Conservation (phyloP, 768 basidiomycete genomes). For the Gloeopeniophorella convolvens region DNA sequence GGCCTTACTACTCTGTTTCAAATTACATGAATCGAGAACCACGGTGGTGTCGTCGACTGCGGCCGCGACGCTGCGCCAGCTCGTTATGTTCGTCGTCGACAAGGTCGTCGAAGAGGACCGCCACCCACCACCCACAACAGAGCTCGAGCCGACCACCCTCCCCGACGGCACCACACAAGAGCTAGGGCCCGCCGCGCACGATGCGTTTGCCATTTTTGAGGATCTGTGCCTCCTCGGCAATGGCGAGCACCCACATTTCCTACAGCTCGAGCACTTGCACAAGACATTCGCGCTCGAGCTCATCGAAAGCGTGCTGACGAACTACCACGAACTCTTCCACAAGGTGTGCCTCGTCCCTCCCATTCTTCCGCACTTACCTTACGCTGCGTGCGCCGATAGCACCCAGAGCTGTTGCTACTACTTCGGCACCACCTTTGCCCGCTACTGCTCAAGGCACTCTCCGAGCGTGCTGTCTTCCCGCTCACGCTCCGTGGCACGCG, state of each 20-base stretch:
- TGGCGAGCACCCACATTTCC: slow-evolving; percentile 49
- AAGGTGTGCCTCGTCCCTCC: slow-evolving; percentile 42
- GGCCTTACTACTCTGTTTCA: slow-evolving; percentile 93
- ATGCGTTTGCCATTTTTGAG: slow-evolving; percentile 85
- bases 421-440: slow-evolving; percentile 88
- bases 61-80: slow-evolving; percentile 89
- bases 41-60: slow-evolving; percentile 97
- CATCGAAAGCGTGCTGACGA: slow-evolving; percentile 93
- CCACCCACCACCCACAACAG: slow-evolving; percentile 28
- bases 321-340: slow-evolving; percentile 81
- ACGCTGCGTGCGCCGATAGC: slow-evolving; percentile 43
- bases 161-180: slow-evolving; percentile 61
- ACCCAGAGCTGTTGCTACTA: slow-evolving; percentile 77
- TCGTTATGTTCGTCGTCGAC: slow-evolving; percentile 97
- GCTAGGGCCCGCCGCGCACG: slow-evolving; percentile 70
- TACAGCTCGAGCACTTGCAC: slow-evolving; percentile 75
- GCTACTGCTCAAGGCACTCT: slow-evolving; percentile 77
- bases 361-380: no score
- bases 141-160: slow-evolving; percentile 42
- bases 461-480: slow-evolving; percentile 78
- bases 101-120: slow-evolving; percentile 81
- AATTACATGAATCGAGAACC: slow-evolving; percentile 89
- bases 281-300: slow-evolving; percentile 96
- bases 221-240: slow-evolving; percentile 89
- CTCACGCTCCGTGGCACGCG: slow-evolving; percentile 86